Base-by-base conservation (phyloP, 179 eudicot species). In the Carnegiea gigantea region DNA sequence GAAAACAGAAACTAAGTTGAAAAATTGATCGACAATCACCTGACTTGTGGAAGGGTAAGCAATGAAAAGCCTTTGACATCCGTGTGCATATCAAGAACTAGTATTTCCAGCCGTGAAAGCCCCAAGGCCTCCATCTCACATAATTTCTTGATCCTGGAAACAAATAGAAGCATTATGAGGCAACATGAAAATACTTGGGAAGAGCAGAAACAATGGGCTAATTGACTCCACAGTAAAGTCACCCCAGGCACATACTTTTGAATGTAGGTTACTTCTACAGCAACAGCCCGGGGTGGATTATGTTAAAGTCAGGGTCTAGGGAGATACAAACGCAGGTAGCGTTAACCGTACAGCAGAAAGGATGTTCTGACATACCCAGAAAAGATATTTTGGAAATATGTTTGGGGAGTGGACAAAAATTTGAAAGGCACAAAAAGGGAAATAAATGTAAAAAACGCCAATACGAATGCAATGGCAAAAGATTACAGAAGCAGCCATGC, bases 1-100 rank as follows among this genome's bases (percentile, higher is more conserved):
- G 24, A 4, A 53, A 62, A 78, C n/a, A 46, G 21, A 18, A 23
- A 59, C 26, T 0, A 17, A 48, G 74, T 40, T 9, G 64, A 49
- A 67, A 20, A 36, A 64, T 9, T 33, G 78, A 59, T 46, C 24
- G 30, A 17, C 33, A 54, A 59, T 73, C 86, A 74, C 98, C 98
- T 95, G 95, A 95, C 88, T 95, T 93, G 98, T 48, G 93, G 93
- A 85, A 95, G 98, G 70, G 92, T 85, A 75, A 95, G 78, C 81
- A 95, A 87, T 49, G 98, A 93, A 88, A 88, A 93, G 80, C 98
- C 98, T 84, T 95, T 95, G 26, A 89, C 93, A 85, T 95, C 98
- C 40, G 93, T 88, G 77, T 88, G 88, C 97, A 95, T 87, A 87
- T 95, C 98, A 70, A 95, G 92, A 73, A 95, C 94, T 79, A 95